These are phyloP conservation scores for Ananas comosus DNA, from an alignment of 176 grass and related monocot genomes.

Conservation along the genomic window DNA sequence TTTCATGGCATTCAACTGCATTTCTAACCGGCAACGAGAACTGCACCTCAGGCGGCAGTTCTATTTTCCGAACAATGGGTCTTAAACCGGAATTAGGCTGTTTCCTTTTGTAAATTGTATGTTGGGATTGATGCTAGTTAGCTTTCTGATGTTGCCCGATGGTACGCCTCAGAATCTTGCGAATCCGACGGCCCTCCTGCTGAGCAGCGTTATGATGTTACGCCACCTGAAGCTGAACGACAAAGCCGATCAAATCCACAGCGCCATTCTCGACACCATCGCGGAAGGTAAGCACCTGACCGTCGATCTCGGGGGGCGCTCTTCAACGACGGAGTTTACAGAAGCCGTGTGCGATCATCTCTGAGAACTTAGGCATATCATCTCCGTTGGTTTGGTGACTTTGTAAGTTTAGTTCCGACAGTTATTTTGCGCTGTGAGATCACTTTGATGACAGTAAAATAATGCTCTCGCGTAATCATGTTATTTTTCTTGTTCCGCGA, in stretches of 20 bases:
- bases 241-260: constrained; percentile 80
- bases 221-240: constrained; percentile 70
- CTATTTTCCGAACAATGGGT: no score
- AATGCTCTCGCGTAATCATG: no score
- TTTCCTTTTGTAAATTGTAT: not conserved
- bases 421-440: not conserved
- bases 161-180: constrained; percentile 62
- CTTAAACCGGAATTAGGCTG: not conserved
- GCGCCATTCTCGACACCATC: constrained; percentile 74
- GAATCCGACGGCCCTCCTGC: constrained; percentile 81
- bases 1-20: no score
- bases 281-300: constrained; percentile 70
- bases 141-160: not conserved
- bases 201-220: constrained; percentile 96
- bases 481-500: no score
- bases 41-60: no score
- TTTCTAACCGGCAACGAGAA: no score
- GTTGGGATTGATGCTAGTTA: not conserved
- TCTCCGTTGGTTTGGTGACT: not conserved
- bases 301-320: constrained; percentile 65
- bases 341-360: constrained; percentile 80
- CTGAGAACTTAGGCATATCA: constrained; percentile 18
- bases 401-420: not conserved
- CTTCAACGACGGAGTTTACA: constrained; percentile 75
- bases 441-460: no score